Evolutionary conservation across 345 rosid species (phyloP).

Genomic region (Sonneratia alba): DNA sequence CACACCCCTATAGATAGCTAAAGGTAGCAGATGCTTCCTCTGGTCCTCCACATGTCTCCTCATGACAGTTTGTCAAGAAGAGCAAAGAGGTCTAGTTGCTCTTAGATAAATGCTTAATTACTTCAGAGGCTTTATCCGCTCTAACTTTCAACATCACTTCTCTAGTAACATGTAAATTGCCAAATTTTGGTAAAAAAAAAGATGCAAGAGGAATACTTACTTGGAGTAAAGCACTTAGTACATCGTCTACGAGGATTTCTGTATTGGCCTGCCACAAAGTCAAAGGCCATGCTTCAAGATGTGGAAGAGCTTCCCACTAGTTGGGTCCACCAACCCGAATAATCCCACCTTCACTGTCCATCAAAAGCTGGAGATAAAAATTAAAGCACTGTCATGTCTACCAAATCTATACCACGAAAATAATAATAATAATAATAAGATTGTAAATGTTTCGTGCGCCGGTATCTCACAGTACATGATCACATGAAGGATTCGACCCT

Average conservation of each 20-base stretch:
- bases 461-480: too few relatives aligned
- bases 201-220: conserved; percentile 13
- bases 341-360: conserved; percentile 76
- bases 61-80: conserved; percentile 47
- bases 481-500: too few relatives aligned
- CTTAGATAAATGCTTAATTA: conserved; percentile 32
- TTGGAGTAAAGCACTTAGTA: conserved; percentile 46
- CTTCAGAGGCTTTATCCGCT: conserved; percentile 41
- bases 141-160: not conserved
- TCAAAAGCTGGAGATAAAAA: conserved; percentile 35
- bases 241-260: conserved; percentile 28
- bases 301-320: conserved; percentile 45
- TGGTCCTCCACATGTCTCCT: conserved; percentile 45
- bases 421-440: too few relatives aligned
- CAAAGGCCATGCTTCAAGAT: conserved; percentile 37
- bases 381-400: conserved; percentile 6
- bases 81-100: conserved; percentile 55
- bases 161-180: not conserved
- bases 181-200: not conserved
- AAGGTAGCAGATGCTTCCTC: conserved; percentile 56
- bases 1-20: conserved; percentile 52
- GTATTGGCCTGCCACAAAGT: conserved; percentile 30
- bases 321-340: conserved; percentile 36
- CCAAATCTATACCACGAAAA: not conserved
- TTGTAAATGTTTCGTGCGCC: too few relatives aligned